Percentiles rank a stretch among this genome's conserved stretches.
phyloP scores from a whole-genome alignment of 148 eudicot species.

The Selenicereus undatus region DNA sequence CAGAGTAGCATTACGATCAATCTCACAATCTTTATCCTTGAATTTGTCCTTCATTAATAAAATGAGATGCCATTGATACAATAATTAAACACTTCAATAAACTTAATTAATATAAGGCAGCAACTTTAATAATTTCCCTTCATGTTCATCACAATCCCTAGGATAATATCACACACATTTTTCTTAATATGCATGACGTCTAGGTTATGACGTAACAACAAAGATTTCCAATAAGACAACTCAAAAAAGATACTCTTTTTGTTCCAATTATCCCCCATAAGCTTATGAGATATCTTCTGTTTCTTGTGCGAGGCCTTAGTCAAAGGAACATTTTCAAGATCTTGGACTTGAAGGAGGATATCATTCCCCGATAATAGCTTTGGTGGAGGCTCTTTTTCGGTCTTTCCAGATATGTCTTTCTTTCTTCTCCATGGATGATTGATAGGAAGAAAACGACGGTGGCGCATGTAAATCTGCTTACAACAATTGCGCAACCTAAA shows the following conservation, averaged over 20 bases:
- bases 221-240: too few species aligned
- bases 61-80: too few species aligned
- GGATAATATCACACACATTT: constrained; percentile 1
- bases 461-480: not conserved
- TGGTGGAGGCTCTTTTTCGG: not conserved
- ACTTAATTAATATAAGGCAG: too few species aligned
- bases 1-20: too few species aligned
- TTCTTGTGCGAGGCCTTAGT: not conserved
- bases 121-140: not conserved
- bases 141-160: not conserved
- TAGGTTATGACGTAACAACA: too few species aligned
- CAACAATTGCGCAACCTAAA: not conserved
- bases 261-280: not conserved
- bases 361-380: not conserved
- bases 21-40: too few species aligned
- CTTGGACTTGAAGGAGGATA: not conserved
- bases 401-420: not conserved
- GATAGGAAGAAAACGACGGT: not conserved
- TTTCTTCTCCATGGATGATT: not conserved
- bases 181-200: too few species aligned
- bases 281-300: not conserved
- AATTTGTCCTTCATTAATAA: too few species aligned
- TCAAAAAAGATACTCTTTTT: too few species aligned
- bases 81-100: too few species aligned
- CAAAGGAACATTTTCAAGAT: not conserved